Evolutionary conservation across 2,329 filamentous ascomycete species (phyloP).

Genomic region (Rachicladosporium sp.): DNA sequence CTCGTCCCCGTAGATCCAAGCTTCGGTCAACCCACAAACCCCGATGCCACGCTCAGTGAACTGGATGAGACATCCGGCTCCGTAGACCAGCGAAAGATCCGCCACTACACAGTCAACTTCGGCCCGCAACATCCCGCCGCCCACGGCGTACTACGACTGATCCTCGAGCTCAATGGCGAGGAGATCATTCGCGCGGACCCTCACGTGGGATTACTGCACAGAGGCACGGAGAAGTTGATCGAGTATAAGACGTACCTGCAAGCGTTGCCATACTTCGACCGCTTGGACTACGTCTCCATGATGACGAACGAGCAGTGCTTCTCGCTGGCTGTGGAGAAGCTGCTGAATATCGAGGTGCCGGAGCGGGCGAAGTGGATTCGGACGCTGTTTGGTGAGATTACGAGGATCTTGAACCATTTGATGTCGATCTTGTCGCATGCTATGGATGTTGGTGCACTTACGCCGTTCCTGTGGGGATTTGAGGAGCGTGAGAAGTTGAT

Average conservation of each 20-base stretch:
- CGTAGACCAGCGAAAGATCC: constrained; percentile 65
- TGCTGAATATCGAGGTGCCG: constrained; percentile 92
- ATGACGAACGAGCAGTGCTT: constrained; percentile 99
- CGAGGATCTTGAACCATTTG: constrained; percentile 85
- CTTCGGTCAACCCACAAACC: constrained; percentile 41
- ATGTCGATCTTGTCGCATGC: constrained; percentile 97
- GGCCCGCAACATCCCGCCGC: constrained; percentile 96
- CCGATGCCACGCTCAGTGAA: constrained; percentile 33
- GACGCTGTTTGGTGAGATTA: constrained; percentile 91
- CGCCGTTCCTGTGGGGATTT: constrained; percentile 98
- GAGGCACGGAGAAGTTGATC: constrained; percentile 98
- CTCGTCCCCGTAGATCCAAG: constrained; percentile 53
- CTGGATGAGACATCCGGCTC: constrained; percentile 33
- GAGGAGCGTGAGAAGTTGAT: constrained; percentile 99
- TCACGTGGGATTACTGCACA: constrained; percentile 89
- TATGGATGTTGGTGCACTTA: constrained; percentile 97
- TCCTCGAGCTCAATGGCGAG: constrained; percentile 94
- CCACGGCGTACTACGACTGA: constrained; percentile 93
- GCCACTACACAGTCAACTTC: constrained; percentile 99
- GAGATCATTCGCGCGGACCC: constrained; percentile 94
- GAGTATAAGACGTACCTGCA: constrained; percentile 99
- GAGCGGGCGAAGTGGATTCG: constrained; percentile 94
- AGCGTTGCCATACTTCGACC: constrained; percentile 96
- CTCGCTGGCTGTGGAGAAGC: constrained; percentile 89
- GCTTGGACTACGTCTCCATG: constrained; percentile 98